Evolutionary conservation across 192 early-diverging fungal genomes (phyloP).

Genomic region (Rhizophagus clarus): DNA sequence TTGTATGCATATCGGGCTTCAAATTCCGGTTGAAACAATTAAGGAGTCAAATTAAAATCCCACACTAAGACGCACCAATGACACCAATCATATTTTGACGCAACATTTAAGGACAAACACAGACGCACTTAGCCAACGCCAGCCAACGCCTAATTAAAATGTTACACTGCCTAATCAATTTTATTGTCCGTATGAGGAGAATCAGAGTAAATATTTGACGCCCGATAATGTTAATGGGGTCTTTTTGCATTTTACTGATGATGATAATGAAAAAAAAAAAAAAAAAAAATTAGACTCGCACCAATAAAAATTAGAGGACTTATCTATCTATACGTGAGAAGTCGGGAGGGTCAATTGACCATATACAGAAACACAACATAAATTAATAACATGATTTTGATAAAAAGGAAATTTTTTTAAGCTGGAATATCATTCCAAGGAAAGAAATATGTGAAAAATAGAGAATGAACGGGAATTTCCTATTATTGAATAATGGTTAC

Average conservation of each 20-base stretch:
- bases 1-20: not conserved
- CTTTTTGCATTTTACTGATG: too few relatives aligned
- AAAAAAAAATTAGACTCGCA: not conserved
- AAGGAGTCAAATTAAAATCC: not conserved
- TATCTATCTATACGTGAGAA: not conserved
- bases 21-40: not conserved
- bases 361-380: not conserved
- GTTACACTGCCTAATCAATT: not conserved
- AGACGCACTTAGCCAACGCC: not conserved
- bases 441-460: not conserved
- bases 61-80: not conserved
- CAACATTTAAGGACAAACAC: not conserved
- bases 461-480: not conserved
- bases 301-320: not conserved
- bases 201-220: not conserved
- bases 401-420: too few relatives aligned
- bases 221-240: not conserved
- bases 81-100: not conserved
- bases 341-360: not conserved
- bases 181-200: not conserved
- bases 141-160: not conserved
- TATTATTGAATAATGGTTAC: too few relatives aligned
- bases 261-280: not conserved
- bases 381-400: not conserved
- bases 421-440: not conserved